Conservation (phyloP, 2,329 filamentous ascomycete genomes). For the Pestalotiopsis sp. region DNA sequence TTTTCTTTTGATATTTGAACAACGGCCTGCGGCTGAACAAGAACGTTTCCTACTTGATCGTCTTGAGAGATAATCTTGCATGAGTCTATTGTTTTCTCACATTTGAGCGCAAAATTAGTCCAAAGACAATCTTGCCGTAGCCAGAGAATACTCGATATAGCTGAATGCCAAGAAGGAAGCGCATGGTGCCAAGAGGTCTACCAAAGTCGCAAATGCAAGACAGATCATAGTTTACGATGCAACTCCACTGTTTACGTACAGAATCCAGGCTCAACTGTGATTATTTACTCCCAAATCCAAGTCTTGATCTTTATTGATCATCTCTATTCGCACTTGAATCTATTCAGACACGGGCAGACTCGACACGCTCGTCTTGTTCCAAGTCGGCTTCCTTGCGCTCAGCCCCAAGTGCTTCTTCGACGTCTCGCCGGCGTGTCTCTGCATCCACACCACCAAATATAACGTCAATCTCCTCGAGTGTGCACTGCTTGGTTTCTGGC, state of each 20-base stretch:
- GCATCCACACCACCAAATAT: conserved; percentile 4
- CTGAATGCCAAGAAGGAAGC: conserved; percentile 8
- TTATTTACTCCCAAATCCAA: too few species aligned
- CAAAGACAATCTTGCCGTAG: not conserved
- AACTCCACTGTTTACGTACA: too few species aligned
- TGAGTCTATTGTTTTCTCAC: not conserved
- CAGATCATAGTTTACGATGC: too few species aligned
- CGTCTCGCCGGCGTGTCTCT: not conserved
- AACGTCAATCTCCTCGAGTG: conserved; percentile 6
- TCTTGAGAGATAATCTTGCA: not conserved
- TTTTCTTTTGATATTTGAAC: not conserved
- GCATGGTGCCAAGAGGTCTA: not conserved
- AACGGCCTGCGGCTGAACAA: not conserved
- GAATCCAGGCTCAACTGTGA: too few species aligned
- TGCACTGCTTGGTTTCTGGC: conserved; percentile 41
- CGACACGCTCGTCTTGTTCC: not conserved
- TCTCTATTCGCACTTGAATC: not conserved
- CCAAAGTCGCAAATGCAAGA: not conserved
- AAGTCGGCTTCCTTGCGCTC: not conserved
- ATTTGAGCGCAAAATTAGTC: not conserved
- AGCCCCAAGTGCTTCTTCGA: not conserved
- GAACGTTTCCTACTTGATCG: not conserved
- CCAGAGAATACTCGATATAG: not conserved
- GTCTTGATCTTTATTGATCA: too few species aligned
- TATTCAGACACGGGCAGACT: not conserved